Conservation (phyloP, 75 land plant species). For the Selaginella tamariscina region DNA sequence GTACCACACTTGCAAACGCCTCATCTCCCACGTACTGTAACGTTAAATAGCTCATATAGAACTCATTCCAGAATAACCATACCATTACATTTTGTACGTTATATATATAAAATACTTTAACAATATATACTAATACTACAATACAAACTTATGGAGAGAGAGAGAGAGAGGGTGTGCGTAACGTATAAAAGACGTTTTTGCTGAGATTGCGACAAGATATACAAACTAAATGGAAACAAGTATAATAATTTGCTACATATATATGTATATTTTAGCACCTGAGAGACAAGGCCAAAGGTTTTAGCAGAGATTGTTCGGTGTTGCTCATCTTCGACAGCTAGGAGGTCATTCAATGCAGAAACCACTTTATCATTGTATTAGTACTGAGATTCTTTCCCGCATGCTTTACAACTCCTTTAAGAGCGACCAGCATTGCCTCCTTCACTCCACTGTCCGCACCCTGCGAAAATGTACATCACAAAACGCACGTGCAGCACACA, state of each 20-base stretch:
- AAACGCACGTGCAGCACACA: too few species aligned
- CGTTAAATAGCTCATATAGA: neutral
- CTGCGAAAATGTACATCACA: slow-evolving; percentile 23
- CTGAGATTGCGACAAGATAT: neutral
- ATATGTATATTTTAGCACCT: slow-evolving; percentile 38
- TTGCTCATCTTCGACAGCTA: slow-evolving; percentile 66
- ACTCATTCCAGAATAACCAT: too few species aligned
- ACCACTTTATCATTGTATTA: too few species aligned
- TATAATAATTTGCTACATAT: too few species aligned
- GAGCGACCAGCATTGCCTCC: slow-evolving; percentile 81
- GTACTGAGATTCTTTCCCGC: slow-evolving; percentile 76
- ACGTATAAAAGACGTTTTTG: too few species aligned
- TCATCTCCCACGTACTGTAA: slow-evolving; percentile 56
- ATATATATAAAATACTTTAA: too few species aligned
- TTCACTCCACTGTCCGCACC: slow-evolving; percentile 70
- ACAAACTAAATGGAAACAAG: too few species aligned
- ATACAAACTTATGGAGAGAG: too few species aligned
- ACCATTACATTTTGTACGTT: too few species aligned
- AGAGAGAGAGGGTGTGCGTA: too few species aligned
- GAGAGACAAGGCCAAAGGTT: slow-evolving; percentile 64
- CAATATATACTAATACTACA: too few species aligned
- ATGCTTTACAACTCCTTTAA: slow-evolving; percentile 81
- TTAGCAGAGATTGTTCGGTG: slow-evolving; percentile 52
- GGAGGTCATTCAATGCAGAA: slow-evolving; percentile 39
- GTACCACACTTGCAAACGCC: slow-evolving; percentile 41